Evolutionary conservation across 164 flowering plant genomes (phyloP).

Genomic region (Pachysandra terminalis): DNA sequence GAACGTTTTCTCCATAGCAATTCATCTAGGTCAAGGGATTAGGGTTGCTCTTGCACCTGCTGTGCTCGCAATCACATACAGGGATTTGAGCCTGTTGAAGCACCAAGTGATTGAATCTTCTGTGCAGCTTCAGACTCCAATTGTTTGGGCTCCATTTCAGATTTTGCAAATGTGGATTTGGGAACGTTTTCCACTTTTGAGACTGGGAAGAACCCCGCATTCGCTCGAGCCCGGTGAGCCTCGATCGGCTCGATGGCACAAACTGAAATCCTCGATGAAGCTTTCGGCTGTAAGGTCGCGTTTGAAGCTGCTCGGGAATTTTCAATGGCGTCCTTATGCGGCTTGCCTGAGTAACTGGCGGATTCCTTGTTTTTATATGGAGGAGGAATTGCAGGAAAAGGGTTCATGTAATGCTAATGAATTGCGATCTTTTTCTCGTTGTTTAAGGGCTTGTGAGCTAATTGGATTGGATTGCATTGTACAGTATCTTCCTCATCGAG

Average conservation of each 20-base stretch:
- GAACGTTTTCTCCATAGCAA: constrained; percentile 31
- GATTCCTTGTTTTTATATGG: too few species aligned
- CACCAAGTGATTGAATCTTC: too few species aligned
- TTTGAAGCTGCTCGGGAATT: constrained; percentile 7
- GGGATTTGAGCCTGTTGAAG: constrained; percentile 33
- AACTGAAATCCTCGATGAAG: background rate
- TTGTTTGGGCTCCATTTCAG: constrained; percentile 26
- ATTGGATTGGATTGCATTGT: constrained; percentile 24
- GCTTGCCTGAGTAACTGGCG: background rate
- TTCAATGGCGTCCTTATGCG: constrained; percentile 28
- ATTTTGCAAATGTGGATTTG: constrained; percentile 32
- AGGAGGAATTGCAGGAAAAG: too few species aligned
- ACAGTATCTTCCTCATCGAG: constrained; percentile 33
- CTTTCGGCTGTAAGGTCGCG: constrained; percentile 1
- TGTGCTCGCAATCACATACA: constrained; percentile 42
- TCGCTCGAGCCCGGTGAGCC: constrained; percentile 15
- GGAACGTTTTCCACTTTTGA: constrained; percentile 26
- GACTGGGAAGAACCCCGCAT: constrained; percentile 17
- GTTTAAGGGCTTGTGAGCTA: constrained; percentile 26
- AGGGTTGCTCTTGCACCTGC: constrained; percentile 51
- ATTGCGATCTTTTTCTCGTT: constrained; percentile 18
- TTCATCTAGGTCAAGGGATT: constrained; percentile 37
- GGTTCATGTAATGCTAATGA: too few species aligned
- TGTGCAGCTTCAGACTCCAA: background rate
- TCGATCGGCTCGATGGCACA: constrained; percentile 26